Evolutionary conservation across 805 yeast species (phyloP), one percentile per base, ranked within the genome.

Genomic region (Cyberlindnera misumaiensis): DNA sequence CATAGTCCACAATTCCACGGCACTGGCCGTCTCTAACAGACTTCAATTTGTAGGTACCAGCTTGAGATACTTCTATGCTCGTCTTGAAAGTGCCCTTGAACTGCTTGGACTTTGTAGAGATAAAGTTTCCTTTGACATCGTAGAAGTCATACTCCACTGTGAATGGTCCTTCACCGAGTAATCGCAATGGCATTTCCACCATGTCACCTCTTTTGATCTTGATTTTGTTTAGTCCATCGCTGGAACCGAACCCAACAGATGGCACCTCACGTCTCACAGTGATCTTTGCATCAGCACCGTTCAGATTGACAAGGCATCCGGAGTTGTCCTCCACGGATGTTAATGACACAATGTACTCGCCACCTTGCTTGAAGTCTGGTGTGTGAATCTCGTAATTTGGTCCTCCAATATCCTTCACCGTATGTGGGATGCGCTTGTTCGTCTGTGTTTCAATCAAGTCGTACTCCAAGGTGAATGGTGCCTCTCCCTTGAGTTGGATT

Each of bases 391-490:
- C 48, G 40, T 67, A 66, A 1, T 48, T 45, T 39, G 64, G 56
- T 0, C 55, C 57, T 3, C 47, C 48, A 32, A 77, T 70, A 31
- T 67, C 65, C 9, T 64, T 63, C 6, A 71, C 56, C 0, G 60
- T 57, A 34, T 62, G 69, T 5, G 74, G 59, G 11, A 65, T 55
- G 45, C 76, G 64, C 44, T 71, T 68, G 43, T 70, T 68, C 2
- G 79, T 70, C 6, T 63, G 59, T 3, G 70, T 73, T 38, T 80
- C 81, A 14, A 82, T 58, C 16, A 90, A 63, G 38, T 78, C 83
- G 59, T 88, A 89, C 16, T 66, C 68, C 38, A 93, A 66, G 2
- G 72, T 64, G 48, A 82, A 86, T 4, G 97, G 97, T 0, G 83
- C 74, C 46, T 79, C 78, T 11, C 99, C 99, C 35, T 73, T 77